Conservation (phyloP, 1,284 basidiomycete genomes). For the Moniliophthora roreri region DNA sequence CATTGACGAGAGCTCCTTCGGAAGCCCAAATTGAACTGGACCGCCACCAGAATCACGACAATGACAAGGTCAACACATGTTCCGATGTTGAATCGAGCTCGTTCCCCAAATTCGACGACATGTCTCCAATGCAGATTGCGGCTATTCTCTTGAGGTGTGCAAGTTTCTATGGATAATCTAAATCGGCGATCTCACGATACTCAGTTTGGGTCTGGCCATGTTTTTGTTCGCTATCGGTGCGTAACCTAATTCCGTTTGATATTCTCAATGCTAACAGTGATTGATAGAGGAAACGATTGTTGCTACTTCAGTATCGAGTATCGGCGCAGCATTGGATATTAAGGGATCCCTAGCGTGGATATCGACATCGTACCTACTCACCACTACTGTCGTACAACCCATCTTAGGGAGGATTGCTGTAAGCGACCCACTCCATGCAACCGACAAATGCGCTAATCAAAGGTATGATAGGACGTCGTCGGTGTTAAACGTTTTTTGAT, state of each 20-base stretch:
- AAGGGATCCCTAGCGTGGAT: constrained; percentile 33
- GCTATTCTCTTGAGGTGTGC: constrained; percentile 20
- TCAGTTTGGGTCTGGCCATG: constrained; percentile 28
- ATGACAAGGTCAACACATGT: no score
- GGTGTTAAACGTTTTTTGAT: constrained; percentile 28
- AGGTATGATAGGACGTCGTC: constrained; percentile 30
- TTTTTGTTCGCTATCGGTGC: constrained; percentile 33
- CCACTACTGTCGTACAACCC: constrained; percentile 31
- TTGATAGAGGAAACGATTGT: constrained; percentile 32
- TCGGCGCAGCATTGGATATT: constrained; percentile 27
- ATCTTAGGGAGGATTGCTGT: constrained; percentile 31
- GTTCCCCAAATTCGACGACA: constrained; percentile 20
- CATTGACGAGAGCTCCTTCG: no score
- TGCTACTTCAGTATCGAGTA: constrained; percentile 29
- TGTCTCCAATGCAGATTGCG: constrained; percentile 17
- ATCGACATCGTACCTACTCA: constrained; percentile 31
- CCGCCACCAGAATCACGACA: no score
- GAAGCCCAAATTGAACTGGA: no score
- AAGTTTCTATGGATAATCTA: neutral
- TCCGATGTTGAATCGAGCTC: no score
- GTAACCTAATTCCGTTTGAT: neutral
- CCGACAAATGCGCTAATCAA: neutral
- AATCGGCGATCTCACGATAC: neutral
- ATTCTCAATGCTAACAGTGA: neutral
- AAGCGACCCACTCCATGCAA: constrained; percentile 7